These are phyloP conservation scores for Pseudogymnoascus sp. DNA, from an alignment of 2,329 filamentous ascomycete genomes.

Conservation along the genomic window DNA sequence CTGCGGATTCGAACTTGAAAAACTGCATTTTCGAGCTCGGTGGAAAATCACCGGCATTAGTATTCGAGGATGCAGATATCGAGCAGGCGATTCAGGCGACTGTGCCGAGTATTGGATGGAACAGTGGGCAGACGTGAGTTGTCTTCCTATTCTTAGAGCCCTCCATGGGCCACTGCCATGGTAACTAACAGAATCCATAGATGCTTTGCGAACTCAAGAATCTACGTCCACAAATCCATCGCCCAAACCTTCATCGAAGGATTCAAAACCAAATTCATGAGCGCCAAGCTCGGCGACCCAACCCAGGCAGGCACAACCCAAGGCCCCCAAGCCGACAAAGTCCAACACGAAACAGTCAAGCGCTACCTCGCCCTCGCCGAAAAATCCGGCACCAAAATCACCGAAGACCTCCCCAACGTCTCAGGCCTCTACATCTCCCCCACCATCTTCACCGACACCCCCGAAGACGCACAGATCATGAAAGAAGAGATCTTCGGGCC, in stretches of 20 bases:
- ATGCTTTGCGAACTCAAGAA: conserved; percentile 21
- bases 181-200: not conserved
- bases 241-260: conserved; percentile 19
- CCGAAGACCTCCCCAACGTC: not conserved
- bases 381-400: conserved; percentile 11
- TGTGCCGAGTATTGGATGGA: conserved; percentile 17
- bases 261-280: conserved; percentile 19
- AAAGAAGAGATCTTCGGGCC: conserved; percentile 57
- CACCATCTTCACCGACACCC: conserved; percentile 19
- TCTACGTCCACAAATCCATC: conserved; percentile 22
- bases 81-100: conserved; percentile 21
- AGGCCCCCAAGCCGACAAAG: conserved; percentile 15
- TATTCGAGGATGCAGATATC: conserved; percentile 44
- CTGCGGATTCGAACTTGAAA: conserved; percentile 43
- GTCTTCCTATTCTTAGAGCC: too few species aligned
- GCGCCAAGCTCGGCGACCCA: conserved; percentile 18
- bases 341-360: conserved; percentile 20
- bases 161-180: not conserved
- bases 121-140: conserved; percentile 21
- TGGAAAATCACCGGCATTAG: conserved; percentile 49
- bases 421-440: conserved; percentile 21
- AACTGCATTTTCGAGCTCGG: conserved; percentile 47
- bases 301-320: conserved; percentile 12
- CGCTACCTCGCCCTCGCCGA: conserved; percentile 19
- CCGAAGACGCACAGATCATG: conserved; percentile 12